phyloP scores from a whole-genome alignment of 2,329 filamentous ascomycete species.

The Knoxdaviesia proteae region DNA sequence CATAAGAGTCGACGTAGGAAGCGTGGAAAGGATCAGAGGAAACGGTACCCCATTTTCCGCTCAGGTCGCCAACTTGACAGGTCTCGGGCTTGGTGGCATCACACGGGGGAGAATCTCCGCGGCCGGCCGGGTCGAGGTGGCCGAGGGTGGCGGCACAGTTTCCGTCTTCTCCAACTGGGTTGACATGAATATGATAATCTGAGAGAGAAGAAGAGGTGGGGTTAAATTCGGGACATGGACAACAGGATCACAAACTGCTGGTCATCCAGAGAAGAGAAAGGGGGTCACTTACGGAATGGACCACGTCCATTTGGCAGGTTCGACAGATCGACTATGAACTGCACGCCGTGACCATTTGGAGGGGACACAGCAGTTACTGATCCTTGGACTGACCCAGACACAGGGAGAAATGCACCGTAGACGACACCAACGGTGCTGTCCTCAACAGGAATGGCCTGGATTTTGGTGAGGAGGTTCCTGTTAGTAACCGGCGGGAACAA shows the following conservation, averaged over 20 bases:
- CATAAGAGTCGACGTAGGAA: slow-evolving; percentile 34
- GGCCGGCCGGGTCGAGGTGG: slow-evolving; percentile 51
- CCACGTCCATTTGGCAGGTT: slow-evolving; percentile 36
- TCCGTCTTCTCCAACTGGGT: slow-evolving; percentile 40
- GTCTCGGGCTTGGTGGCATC: slow-evolving; percentile 32
- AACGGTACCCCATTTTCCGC: slow-evolving; percentile 51
- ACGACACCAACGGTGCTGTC: slow-evolving; percentile 33
- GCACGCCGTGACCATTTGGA: slow-evolving; percentile 30
- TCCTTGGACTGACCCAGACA: slow-evolving; percentile 31
- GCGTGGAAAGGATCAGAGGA: slow-evolving; percentile 24
- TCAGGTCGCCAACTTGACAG: slow-evolving; percentile 59
- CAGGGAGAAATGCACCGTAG: slow-evolving; percentile 36
- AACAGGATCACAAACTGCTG: no score
- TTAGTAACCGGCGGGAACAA: no score
- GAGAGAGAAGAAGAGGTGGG: neutral
- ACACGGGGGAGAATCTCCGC: slow-evolving; percentile 41
- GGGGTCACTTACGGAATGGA: slow-evolving; percentile 29
- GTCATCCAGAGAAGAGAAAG: neutral
- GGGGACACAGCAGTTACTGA: slow-evolving; percentile 24
- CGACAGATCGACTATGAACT: slow-evolving; percentile 31
- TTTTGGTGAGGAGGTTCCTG: slow-evolving; percentile 8
- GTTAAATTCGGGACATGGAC: neutral
- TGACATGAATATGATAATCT: slow-evolving; percentile 56
- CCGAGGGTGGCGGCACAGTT: slow-evolving; percentile 49
- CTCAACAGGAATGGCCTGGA: slow-evolving; percentile 25